A percentile compares a stretch with the other conserved stretches of the same genome.
phyloP scores from a whole-genome alignment of 257 asterid genomes.

The Solanum sejunctum region DNA sequence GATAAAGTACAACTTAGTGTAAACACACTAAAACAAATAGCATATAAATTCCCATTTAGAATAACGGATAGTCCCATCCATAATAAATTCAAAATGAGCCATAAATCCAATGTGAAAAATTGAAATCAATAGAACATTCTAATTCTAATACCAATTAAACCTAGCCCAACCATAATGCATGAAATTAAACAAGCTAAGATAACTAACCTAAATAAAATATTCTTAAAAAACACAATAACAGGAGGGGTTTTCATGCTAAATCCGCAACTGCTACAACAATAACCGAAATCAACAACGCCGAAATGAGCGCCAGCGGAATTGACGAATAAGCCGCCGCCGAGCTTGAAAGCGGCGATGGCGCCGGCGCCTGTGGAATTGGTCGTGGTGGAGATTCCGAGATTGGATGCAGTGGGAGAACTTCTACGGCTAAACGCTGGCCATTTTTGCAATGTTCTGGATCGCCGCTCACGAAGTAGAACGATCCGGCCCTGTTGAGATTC shows the following conservation, averaged over 20 bases:
- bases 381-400: constrained; percentile 3
- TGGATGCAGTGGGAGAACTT: constrained; percentile 27
- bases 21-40: not conserved
- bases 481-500: constrained; percentile 35
- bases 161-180: not conserved
- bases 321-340: not conserved
- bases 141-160: not conserved
- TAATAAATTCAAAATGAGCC: not conserved
- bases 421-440: constrained; percentile 43
- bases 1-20: not conserved
- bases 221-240: not conserved
- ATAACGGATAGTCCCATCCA: not conserved
- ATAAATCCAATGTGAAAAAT: not conserved
- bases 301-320: not conserved
- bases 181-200: not conserved
- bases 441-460: constrained; percentile 43
- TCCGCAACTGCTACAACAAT: not conserved
- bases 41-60: not conserved
- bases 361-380: constrained; percentile 1
- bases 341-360: constrained; percentile 18
- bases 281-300: not conserved
- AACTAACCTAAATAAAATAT: not conserved
- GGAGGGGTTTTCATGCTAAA: not conserved
- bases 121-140: not conserved
- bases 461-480: constrained; percentile 37